These are phyloP conservation scores for Apiotrichum laibachii DNA, from an alignment of 1,284 basidiomycete genomes.

Conservation along the genomic window DNA sequence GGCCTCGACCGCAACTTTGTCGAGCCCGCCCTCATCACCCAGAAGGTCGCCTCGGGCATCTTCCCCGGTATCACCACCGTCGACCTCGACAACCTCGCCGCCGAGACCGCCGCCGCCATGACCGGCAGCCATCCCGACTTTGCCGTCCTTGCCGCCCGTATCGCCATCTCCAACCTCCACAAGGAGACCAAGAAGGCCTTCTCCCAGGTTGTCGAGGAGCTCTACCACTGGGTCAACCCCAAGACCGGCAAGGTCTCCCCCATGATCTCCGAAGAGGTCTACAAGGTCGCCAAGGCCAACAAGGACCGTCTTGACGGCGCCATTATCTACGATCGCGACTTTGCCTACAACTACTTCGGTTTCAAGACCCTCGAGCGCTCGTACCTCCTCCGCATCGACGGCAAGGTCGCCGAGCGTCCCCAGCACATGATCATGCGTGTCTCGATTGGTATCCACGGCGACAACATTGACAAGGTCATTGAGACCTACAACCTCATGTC, in stretches of 20 bases:
- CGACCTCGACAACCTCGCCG: constrained; percentile 93
- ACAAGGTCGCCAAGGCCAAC: constrained; percentile 78
- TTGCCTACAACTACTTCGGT: constrained; percentile 95
- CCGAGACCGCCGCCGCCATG: constrained; percentile 95
- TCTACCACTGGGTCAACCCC: constrained; percentile 94
- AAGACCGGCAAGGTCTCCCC: constrained; percentile 84
- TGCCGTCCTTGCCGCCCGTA: constrained; percentile 91
- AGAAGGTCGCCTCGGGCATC: constrained; percentile 93
- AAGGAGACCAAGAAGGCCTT: constrained; percentile 99
- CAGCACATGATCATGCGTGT: constrained; percentile 99
- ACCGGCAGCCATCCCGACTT: constrained; percentile 97
- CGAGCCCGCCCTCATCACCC: constrained; percentile 90
- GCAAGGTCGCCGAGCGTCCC: constrained; percentile 92
- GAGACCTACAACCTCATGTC: constrained; percentile 96
- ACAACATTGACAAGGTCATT: constrained; percentile 81
- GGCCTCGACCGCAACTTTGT: constrained; percentile 92
- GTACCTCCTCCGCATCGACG: constrained; percentile 91
- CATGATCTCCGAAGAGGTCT: constrained; percentile 89
- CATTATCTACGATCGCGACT: constrained; percentile 97
- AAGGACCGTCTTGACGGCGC: constrained; percentile 84
- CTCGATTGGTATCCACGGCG: constrained; percentile 92
- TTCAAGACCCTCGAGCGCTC: constrained; percentile 99
- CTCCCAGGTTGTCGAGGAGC: constrained; percentile 83
- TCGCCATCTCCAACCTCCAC: constrained; percentile 94
- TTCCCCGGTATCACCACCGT: constrained; percentile 89